Evolutionary conservation across 208 protist genomes (phyloP), one percentile per base, ranked within the genome.

Genomic region (Trypanosoma lewisi): DNA sequence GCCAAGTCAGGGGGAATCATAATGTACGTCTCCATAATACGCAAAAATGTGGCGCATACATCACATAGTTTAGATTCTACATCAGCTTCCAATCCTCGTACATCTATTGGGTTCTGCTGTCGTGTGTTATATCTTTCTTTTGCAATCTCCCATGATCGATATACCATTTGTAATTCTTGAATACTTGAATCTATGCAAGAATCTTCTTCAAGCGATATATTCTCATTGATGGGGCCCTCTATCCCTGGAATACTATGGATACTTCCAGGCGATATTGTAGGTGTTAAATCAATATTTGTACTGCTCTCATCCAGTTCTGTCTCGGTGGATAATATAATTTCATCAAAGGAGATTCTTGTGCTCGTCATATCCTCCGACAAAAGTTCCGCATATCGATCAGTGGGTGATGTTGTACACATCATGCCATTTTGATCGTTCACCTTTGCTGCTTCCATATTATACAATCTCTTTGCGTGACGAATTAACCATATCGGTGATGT

Each of bases 401-500:
- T 31, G 14, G 14, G 7, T 12, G 12, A 4, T 14, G 48, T n/a
- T 28, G 6, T 14, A 59, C 54, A 37, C 7, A 19, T 3, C 2
- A 59, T n/a, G 0, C 48, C 37, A 31, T 16, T 48, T 44, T 12
- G 23, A 21, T 49, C 19, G 3, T 2, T 11, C 17, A 30, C 17
- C 8, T 50, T 51, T 30, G 49, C 16, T 28, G 8, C 39, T 34
- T 62, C 17, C 28, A 5, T 41, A 45, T 19, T 42, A 31, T 54
- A 71, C 8, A 45, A 14, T 14, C 45, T 50, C 25, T 56, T 71
- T 19, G 56, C 49, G 27, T 57, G 31, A 37, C 57, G 66, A 41
- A 71, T 59, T 23, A 64, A 12, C 57, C 55, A 57, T 6, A 58
- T 48, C 19, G 66, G 57, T 41, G 57, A 65, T 50, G 37, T 59